Conservation (phyloP, 805 yeast species). For the Saturnispora ahearnii region DNA sequence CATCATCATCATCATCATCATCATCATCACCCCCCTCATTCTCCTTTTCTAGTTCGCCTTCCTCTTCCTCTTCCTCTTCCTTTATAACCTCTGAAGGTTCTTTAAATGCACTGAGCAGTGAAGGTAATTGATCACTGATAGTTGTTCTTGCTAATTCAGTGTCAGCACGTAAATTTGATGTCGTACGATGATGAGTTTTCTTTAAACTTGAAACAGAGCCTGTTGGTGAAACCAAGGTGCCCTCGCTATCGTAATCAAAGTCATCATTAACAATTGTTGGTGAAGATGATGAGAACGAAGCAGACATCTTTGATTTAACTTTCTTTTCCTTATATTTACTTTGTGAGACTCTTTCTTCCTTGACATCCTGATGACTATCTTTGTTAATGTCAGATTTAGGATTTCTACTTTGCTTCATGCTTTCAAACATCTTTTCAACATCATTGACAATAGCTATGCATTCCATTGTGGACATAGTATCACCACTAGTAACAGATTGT, state of each 20-base stretch:
- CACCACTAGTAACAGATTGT: constrained; percentile 42
- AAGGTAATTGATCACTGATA: constrained; percentile 56
- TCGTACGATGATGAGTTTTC: constrained; percentile 4
- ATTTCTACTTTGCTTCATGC: constrained; percentile 27
- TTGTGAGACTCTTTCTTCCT: constrained; percentile 3
- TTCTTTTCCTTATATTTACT: not conserved
- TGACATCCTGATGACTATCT: not conserved
- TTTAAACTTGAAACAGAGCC: not conserved
- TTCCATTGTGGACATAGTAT: constrained; percentile 52
- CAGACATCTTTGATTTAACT: not conserved
- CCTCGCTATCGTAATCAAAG: constrained; percentile 7
- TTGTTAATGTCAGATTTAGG: constrained; percentile 7
- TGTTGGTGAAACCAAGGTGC: constrained; percentile 4
- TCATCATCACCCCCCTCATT: constrained; percentile 23
- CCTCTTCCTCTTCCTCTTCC: constrained; percentile 1
- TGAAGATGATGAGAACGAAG: not conserved
- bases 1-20: not conserved
- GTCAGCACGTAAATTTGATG: constrained; percentile 6
- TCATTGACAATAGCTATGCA: constrained; percentile 60
- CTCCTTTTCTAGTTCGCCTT: constrained; percentile 29
- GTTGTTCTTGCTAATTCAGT: constrained; percentile 31
- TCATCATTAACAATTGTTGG: not conserved
- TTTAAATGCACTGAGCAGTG: constrained; percentile 58
- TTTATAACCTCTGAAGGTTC: constrained; percentile 39
- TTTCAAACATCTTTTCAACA: constrained; percentile 66